A percentile compares a stretch with the other conserved stretches of the same genome.
These are phyloP conservation scores for Schizopora paradoxa DNA, from an alignment of 1,284 basidiomycete species.

Conservation along the genomic window DNA sequence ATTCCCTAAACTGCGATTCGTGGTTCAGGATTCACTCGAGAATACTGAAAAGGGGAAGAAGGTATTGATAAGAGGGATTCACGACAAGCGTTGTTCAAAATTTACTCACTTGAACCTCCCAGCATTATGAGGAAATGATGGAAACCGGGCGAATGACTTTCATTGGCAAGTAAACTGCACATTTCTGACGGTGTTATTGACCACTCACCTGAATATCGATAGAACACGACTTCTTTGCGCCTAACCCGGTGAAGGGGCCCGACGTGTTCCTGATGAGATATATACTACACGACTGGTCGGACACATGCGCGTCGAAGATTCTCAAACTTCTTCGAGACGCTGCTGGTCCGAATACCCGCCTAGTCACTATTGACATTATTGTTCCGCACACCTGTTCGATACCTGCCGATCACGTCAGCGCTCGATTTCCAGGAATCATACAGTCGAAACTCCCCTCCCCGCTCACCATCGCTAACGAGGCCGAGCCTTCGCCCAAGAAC, in stretches of 20 bases:
- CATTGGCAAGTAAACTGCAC: neutral
- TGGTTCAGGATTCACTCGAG: conserved; percentile 21
- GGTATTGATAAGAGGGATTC: too few species aligned
- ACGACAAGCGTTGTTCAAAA: too few species aligned
- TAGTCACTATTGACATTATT: too few species aligned
- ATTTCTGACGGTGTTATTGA: neutral
- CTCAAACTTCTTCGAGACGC: conserved; percentile 25
- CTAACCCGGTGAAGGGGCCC: conserved; percentile 22
- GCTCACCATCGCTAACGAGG: too few species aligned
- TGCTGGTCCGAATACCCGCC: conserved; percentile 15
- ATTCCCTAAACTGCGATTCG: conserved; percentile 10
- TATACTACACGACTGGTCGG: conserved; percentile 27
- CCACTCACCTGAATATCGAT: neutral
- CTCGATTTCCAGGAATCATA: too few species aligned
- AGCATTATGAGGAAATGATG: too few species aligned
- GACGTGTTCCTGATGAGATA: conserved; percentile 25
- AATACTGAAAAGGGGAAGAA: too few species aligned
- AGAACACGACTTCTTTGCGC: conserved; percentile 26
- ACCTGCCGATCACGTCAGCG: too few species aligned
- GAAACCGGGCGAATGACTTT: conserved; percentile 10
- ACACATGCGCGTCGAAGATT: conserved; percentile 21
- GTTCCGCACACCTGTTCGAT: too few species aligned
- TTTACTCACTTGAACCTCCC: too few species aligned
- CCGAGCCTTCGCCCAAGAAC: too few species aligned
- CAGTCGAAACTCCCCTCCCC: too few species aligned